Conservation (phyloP, 176 grass and related monocot genomes). For the Eragrostis curvula region DNA sequence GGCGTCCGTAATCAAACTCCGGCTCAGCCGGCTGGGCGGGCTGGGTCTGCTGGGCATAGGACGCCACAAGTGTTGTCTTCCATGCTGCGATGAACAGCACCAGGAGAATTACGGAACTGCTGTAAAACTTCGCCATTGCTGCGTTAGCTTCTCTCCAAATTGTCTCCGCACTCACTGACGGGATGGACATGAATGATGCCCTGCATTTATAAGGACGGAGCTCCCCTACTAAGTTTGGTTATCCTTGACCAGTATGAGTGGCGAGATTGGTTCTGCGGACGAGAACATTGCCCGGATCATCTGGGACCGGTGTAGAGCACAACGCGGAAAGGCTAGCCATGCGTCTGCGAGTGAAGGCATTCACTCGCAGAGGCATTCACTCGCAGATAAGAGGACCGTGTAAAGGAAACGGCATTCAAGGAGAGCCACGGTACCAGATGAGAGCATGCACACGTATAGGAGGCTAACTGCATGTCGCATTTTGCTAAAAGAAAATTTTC, state of each 20-base stretch:
- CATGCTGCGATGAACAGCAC: slow-evolving; percentile 32
- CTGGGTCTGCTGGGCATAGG: slow-evolving; percentile 14
- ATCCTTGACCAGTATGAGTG: not conserved
- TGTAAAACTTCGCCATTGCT: slow-evolving; percentile 36
- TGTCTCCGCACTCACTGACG: not conserved
- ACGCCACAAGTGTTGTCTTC: slow-evolving; percentile 8
- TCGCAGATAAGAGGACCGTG: not conserved
- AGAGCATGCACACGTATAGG: not conserved
- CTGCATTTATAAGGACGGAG: slow-evolving; percentile 30
- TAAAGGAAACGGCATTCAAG: not conserved
- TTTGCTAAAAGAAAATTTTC: not conserved
- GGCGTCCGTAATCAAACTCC: slow-evolving; percentile 21
- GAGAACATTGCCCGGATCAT: slow-evolving; percentile 25
- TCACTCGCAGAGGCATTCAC: too few species aligned
- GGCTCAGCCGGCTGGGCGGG: not conserved
- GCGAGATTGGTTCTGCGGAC: slow-evolving; percentile 6
- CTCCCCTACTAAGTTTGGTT: slow-evolving; percentile 25
- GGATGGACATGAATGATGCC: not conserved
- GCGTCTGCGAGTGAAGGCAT: not conserved
- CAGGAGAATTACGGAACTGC: not conserved
- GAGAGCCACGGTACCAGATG: not conserved
- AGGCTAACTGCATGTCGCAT: not conserved
- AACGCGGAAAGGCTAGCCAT: not conserved
- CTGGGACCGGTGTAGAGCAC: not conserved
- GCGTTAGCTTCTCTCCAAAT: not conserved